These are phyloP conservation scores for Albifimbria verrucaria DNA, from an alignment of 2,329 filamentous ascomycete species.

Conservation along the genomic window DNA sequence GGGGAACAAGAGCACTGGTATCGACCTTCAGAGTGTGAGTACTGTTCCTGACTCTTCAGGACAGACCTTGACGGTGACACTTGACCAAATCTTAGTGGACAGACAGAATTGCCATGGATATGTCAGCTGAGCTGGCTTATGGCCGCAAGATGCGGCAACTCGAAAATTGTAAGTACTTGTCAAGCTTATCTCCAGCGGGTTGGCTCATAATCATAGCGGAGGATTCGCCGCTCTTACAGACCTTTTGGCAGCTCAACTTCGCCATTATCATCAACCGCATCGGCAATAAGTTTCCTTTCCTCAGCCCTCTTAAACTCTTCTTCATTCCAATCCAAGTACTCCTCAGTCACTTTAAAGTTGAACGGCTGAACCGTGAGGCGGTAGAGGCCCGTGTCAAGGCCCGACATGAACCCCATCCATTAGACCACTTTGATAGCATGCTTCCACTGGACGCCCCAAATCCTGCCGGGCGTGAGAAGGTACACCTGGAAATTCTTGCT, in stretches of 20 bases:
- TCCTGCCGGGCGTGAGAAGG: not conserved
- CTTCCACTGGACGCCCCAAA: not conserved
- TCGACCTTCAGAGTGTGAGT: not conserved
- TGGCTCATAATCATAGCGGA: not conserved
- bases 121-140: conserved; percentile 1
- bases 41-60: not conserved
- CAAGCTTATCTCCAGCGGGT: not conserved
- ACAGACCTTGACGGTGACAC: not conserved
- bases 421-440: not conserved
- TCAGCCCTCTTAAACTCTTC: not conserved
- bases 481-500: not conserved
- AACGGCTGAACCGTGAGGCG: not conserved
- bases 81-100: not conserved
- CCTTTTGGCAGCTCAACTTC: not conserved
- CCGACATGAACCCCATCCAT: not conserved
- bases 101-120: conserved; percentile 1
- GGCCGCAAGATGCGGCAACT: conserved; percentile 1
- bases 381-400: not conserved
- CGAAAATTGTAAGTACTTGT: not conserved
- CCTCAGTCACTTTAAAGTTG: not conserved
- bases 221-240: not conserved
- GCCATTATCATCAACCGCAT: not conserved
- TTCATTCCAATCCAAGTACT: not conserved
- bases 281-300: not conserved
- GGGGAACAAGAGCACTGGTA: not conserved